Evolutionary conservation across 1,284 basidiomycete species (phyloP).

Genomic region (Boletellus sp.): DNA sequence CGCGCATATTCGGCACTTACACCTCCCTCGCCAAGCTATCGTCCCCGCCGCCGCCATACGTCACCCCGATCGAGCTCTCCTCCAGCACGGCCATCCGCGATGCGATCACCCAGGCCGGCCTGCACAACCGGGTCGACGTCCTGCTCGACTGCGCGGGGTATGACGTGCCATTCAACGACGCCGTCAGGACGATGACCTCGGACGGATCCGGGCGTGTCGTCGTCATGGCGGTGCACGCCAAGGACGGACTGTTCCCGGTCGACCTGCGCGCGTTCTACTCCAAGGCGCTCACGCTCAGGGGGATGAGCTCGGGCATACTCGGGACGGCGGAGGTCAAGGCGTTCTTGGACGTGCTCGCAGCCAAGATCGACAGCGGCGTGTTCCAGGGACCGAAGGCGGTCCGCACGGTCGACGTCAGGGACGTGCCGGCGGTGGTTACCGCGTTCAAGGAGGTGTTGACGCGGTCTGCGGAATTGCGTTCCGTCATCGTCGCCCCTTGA

Average conservation of each 20-base stretch:
- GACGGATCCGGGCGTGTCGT: conserved; percentile 32
- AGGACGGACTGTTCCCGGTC: conserved; percentile 31
- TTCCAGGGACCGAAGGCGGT: conserved; percentile 28
- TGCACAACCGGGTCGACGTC: conserved; percentile 33
- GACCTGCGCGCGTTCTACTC: conserved; percentile 33
- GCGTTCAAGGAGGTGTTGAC: conserved; percentile 26
- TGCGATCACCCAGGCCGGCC: conserved; percentile 23
- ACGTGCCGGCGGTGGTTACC: conserved; percentile 18
- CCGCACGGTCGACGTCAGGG: conserved; percentile 18
- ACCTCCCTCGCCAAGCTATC: conserved; percentile 25
- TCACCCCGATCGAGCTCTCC: conserved; percentile 33
- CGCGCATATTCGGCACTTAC: conserved; percentile 35
- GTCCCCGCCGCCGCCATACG: conserved; percentile 19
- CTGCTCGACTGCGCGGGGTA: conserved; percentile 35
- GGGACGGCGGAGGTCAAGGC: conserved; percentile 24
- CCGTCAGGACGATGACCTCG: conserved; percentile 32
- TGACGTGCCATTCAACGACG: conserved; percentile 34
- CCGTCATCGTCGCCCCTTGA: conserved; percentile 31
- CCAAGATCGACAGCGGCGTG: conserved; percentile 30
- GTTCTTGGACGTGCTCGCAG: conserved; percentile 28
- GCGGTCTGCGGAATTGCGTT: conserved; percentile 27
- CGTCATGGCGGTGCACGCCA: conserved; percentile 34
- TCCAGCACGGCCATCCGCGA: conserved; percentile 31
- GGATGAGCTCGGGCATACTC: conserved; percentile 31
- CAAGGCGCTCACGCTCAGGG: conserved; percentile 31